phyloP scores from a whole-genome alignment of 108 stramenopile genomes.

The Stephanodiscus triporus region DNA sequence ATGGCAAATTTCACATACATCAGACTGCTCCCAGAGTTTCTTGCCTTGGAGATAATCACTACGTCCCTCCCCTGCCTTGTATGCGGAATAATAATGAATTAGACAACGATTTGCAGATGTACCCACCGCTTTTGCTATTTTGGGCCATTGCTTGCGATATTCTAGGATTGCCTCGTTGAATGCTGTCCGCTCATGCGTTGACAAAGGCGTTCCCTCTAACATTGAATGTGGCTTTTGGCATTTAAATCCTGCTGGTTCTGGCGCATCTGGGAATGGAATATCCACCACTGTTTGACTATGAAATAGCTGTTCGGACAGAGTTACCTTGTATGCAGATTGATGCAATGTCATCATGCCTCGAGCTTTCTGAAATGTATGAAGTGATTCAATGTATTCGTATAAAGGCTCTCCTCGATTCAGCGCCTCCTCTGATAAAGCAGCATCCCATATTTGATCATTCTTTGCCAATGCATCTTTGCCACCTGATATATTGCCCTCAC shows the following conservation, averaged over 20 bases:
- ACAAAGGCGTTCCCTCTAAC: slow-evolving; percentile 33
- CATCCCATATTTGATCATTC: slow-evolving; percentile 65
- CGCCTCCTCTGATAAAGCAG: slow-evolving; percentile 42
- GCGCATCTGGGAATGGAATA: neutral
- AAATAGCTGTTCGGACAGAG: slow-evolving; percentile 29
- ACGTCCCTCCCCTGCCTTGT: slow-evolving; percentile 45
- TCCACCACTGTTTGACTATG: neutral
- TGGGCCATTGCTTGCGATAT: slow-evolving; percentile 49
- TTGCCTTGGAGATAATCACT: slow-evolving; percentile 42
- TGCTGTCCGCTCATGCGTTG: slow-evolving; percentile 15
- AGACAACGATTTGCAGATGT: slow-evolving; percentile 54
- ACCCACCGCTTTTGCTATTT: slow-evolving; percentile 55
- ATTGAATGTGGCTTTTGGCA: slow-evolving; percentile 20
- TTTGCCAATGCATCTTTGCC: neutral
- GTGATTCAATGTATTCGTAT: slow-evolving; percentile 49
- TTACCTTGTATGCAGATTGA: slow-evolving; percentile 49
- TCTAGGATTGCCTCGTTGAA: slow-evolving; percentile 38
- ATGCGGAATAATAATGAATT: slow-evolving; percentile 61
- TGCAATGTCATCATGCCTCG: slow-evolving; percentile 58
- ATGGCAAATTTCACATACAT: slow-evolving; percentile 55
- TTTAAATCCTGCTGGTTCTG: neutral
- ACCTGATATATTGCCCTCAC: neutral
- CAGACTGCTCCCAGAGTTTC: slow-evolving; percentile 58
- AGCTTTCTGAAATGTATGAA: slow-evolving; percentile 40
- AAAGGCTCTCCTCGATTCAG: slow-evolving; percentile 47